Evolutionary conservation across 164 flowering plant species (phyloP).

Genomic region (Vitis rupestris): DNA sequence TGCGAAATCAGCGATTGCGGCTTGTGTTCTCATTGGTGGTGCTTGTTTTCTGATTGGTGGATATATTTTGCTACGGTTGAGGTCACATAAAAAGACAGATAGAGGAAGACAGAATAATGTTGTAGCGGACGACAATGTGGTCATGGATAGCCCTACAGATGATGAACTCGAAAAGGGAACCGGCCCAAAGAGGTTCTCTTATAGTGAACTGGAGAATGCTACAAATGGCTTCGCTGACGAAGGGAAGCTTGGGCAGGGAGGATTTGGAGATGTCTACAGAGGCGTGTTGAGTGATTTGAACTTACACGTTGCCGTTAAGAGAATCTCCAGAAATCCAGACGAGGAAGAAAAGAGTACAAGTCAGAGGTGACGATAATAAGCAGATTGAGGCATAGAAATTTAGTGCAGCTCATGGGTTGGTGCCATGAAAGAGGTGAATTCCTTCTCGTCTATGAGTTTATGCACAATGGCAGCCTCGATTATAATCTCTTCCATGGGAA

Average conservation of each 20-base stretch:
- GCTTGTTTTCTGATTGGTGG: not conserved
- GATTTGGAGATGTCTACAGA: slow-evolving; percentile 23
- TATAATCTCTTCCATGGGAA: not conserved
- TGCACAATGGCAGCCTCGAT: slow-evolving; percentile 1
- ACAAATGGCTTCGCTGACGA: slow-evolving; percentile 18
- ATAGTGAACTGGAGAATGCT: not conserved
- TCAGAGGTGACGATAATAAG: not conserved
- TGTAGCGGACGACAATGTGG: no score
- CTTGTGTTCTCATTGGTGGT: not conserved
- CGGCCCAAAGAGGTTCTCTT: slow-evolving; percentile 1
- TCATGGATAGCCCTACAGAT: not conserved
- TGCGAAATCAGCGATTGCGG: slow-evolving; percentile 9
- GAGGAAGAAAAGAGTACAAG: not conserved
- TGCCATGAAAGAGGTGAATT: not conserved
- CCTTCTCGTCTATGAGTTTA: not conserved
- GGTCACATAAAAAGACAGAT: not conserved
- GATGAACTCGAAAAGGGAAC: slow-evolving; percentile 2
- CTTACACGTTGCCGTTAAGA: not conserved
- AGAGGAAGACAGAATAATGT: not conserved
- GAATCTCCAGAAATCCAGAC: not conserved
- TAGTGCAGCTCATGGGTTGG: slow-evolving; percentile 1
- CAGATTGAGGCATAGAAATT: not conserved
- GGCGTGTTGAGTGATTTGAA: not conserved
- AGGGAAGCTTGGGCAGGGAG: slow-evolving; percentile 28
- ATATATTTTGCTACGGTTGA: not conserved